These are phyloP conservation scores for Prunus davidiana DNA, from an alignment of 306 rosid species.

Conservation along the genomic window DNA sequence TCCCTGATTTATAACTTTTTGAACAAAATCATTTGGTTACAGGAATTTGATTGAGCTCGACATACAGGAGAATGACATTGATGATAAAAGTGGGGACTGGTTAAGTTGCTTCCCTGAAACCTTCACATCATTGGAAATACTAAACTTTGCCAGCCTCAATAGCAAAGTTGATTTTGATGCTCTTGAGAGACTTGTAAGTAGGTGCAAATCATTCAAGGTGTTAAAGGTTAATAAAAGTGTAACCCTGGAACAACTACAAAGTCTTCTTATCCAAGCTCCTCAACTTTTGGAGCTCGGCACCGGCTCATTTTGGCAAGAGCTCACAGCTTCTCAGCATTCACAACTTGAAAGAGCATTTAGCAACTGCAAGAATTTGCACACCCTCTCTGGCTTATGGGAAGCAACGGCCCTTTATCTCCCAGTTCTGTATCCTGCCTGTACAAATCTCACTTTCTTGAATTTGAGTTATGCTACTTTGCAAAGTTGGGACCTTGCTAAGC, in stretches of 20 bases:
- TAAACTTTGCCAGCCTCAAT: slow-evolving; percentile 64
- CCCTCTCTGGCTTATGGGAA: slow-evolving; percentile 77
- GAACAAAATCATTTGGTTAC: slow-evolving; percentile 26
- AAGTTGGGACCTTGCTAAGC: slow-evolving; percentile 56
- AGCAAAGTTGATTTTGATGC: slow-evolving; percentile 55
- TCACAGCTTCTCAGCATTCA: slow-evolving; percentile 45
- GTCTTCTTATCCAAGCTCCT: slow-evolving; percentile 54
- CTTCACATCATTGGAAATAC: slow-evolving; percentile 69
- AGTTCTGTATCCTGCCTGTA: slow-evolving; percentile 58
- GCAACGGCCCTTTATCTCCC: slow-evolving; percentile 53
- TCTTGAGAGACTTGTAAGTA: slow-evolving; percentile 69
- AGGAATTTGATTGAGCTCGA: slow-evolving; percentile 80
- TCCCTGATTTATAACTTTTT: not conserved
- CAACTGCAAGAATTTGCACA: slow-evolving; percentile 58
- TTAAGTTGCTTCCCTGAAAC: slow-evolving; percentile 77
- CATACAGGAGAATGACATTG: slow-evolving; percentile 73
- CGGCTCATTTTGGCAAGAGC: slow-evolving; percentile 65
- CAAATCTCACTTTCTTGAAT: slow-evolving; percentile 67
- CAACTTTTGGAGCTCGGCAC: slow-evolving; percentile 65
- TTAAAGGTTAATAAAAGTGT: slow-evolving; percentile 67
- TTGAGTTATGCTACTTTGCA: slow-evolving; percentile 62
- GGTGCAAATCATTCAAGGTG: slow-evolving; percentile 68
- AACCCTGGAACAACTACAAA: slow-evolving; percentile 57
- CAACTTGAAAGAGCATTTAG: slow-evolving; percentile 59
- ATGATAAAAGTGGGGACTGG: slow-evolving; percentile 72